A percentile compares a stretch with the other conserved stretches of the same genome.
These are phyloP conservation scores for Phytophthora foliorum DNA, from an alignment of 352 stramenopile species.

Conservation along the genomic window DNA sequence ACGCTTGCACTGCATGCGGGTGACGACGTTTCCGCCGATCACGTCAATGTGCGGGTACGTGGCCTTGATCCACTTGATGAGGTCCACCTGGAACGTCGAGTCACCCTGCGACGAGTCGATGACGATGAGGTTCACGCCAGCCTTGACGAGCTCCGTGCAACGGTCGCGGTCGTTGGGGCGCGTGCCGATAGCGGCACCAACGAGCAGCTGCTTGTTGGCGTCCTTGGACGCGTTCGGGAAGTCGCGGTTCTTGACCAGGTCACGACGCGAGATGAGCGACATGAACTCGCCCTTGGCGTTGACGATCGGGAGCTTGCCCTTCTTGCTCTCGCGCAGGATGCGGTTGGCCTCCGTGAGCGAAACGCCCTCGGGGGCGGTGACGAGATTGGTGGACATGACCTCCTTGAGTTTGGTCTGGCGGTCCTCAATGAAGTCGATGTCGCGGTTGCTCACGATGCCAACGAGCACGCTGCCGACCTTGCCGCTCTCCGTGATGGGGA, in stretches of 20 bases:
- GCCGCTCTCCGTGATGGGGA: constrained; percentile 98
- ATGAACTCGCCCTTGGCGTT: constrained; percentile 98
- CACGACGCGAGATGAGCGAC: constrained; percentile 98
- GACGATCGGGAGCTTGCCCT: constrained; percentile 99
- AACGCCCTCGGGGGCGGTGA: constrained; percentile 96
- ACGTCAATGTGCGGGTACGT: constrained; percentile 97
- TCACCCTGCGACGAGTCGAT: constrained; percentile 99
- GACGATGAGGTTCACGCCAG: constrained; percentile 99
- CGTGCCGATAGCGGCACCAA: constrained; percentile 99
- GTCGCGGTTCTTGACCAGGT: constrained; percentile 98
- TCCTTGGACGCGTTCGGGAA: constrained; percentile 98
- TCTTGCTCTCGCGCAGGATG: constrained; percentile 99
- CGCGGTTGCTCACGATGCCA: constrained; percentile 99
- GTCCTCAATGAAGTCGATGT: constrained; percentile 99
- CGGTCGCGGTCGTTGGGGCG: constrained; percentile 97
- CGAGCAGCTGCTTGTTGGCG: constrained; percentile 98
- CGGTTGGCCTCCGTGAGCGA: constrained; percentile 97
- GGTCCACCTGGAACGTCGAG: constrained; percentile 94
- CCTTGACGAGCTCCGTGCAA: constrained; percentile 91
- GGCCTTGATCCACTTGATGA: constrained; percentile 96
- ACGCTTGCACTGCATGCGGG: constrained; percentile 97
- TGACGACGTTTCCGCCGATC: constrained; percentile 99
- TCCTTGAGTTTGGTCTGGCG: constrained; percentile 82
- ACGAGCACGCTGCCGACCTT: constrained; percentile 98
- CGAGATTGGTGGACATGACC: constrained; percentile 93